Percentiles rank a stretch among this genome's conserved stretches.
Conservation (phyloP, 2,329 filamentous ascomycete species). For the Verticillium klebahnii region DNA sequence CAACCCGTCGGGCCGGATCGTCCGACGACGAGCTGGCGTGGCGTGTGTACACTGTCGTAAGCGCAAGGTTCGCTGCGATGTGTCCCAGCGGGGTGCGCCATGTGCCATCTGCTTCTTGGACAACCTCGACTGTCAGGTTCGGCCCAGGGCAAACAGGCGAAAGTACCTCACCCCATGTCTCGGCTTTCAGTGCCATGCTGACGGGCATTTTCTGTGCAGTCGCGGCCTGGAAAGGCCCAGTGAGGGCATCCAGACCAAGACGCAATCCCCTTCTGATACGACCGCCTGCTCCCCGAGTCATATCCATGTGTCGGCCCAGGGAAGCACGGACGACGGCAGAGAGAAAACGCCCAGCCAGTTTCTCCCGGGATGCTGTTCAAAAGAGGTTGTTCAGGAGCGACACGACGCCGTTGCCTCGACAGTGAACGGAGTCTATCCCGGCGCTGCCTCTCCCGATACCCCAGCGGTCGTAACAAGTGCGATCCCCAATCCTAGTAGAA, state of each 20-base stretch:
- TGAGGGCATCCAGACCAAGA: conserved; percentile 16
- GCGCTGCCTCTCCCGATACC: too few relatives aligned
- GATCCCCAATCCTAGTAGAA: too few relatives aligned
- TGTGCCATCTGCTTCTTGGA: conserved; percentile 50
- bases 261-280: not conserved
- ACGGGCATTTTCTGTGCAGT: conserved; percentile 18
- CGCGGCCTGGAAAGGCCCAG: conserved; percentile 18
- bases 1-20: not conserved
- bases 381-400: too few relatives aligned
- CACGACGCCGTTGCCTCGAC: too few relatives aligned
- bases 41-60: conserved; percentile 45
- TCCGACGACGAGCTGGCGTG: conserved; percentile 40
- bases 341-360: too few relatives aligned
- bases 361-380: too few relatives aligned
- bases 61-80: conserved; percentile 46
- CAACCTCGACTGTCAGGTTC: conserved; percentile 36
- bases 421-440: too few relatives aligned
- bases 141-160: conserved; percentile 33
- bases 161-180: conserved; percentile 11
- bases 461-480: too few relatives aligned
- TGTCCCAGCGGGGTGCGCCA: conserved; percentile 41
- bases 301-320: not conserved
- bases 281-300: not conserved
- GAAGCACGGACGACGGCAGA: too few relatives aligned
- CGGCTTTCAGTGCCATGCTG: not conserved